phyloP scores from a whole-genome alignment of 1,284 basidiomycete genomes.

The Cystobasidium slooffiae region DNA sequence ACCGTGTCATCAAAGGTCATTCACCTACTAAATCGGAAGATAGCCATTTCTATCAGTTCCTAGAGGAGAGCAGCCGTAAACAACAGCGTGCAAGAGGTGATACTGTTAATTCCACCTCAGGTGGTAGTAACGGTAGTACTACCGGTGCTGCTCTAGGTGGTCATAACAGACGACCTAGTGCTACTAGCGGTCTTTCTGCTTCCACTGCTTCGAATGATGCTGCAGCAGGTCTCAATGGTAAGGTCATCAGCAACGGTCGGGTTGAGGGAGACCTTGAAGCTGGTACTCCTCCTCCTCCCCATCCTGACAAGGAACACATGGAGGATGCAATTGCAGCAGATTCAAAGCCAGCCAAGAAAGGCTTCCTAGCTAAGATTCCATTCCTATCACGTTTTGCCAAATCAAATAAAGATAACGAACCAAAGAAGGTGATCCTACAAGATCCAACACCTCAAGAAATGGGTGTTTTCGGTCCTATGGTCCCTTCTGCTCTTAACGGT shows the following conservation, averaged over 20 bases:
- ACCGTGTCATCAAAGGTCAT: slow-evolving; percentile 16
- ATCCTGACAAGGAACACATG: not conserved
- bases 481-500: slow-evolving; percentile 76
- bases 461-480: slow-evolving; percentile 59
- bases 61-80: slow-evolving; percentile 18
- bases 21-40: slow-evolving; percentile 41
- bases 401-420: slow-evolving; percentile 21
- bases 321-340: not conserved
- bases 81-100: slow-evolving; percentile 26
- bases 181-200: slow-evolving; percentile 9
- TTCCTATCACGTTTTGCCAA: slow-evolving; percentile 25
- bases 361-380: slow-evolving; percentile 31
- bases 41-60: slow-evolving; percentile 29
- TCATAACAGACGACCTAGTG: slow-evolving; percentile 21
- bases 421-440: slow-evolving; percentile 48
- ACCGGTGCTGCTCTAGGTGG: slow-evolving; percentile 8
- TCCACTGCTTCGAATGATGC: slow-evolving; percentile 25
- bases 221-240: slow-evolving; percentile 18
- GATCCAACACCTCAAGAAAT: slow-evolving; percentile 66
- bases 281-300: not conserved
- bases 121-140: not conserved
- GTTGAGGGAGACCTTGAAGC: slow-evolving; percentile 15
- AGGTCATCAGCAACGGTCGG: not conserved
- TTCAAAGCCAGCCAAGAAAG: not conserved
- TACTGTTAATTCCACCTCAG: slow-evolving; percentile 12